Conservation (phyloP, 306 rosid genomes). For the Cicer chorassanicum region DNA sequence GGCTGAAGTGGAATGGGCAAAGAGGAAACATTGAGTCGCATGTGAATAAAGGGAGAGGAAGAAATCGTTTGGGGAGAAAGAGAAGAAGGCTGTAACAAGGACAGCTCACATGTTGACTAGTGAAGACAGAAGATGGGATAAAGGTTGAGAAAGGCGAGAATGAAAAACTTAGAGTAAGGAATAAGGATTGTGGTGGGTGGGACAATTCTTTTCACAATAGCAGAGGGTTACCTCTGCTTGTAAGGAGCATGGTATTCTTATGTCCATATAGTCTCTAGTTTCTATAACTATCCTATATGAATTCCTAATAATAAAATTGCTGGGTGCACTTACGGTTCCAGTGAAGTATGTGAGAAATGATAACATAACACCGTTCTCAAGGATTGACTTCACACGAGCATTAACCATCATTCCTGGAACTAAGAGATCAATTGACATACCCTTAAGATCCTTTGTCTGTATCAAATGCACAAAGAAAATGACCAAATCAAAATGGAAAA, state of each 20-base stretch:
- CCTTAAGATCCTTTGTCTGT: constrained; percentile 88
- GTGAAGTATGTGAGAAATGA: constrained; percentile 91
- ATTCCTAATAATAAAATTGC: constrained; percentile 13
- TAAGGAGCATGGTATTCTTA: constrained; percentile 13
- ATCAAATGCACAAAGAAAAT: constrained; percentile 37
- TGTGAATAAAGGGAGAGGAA: not conserved
- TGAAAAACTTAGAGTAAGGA: not conserved
- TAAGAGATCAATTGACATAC: constrained; percentile 90
- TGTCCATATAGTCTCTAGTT: constrained; percentile 1
- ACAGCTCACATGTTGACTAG: not conserved
- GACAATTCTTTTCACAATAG: not conserved
- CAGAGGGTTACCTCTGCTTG: not conserved
- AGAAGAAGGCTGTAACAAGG: not conserved
- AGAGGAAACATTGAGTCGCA: constrained; percentile 8
- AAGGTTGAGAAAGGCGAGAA: not conserved
- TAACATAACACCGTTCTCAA: constrained; percentile 91
- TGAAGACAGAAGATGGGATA: not conserved
- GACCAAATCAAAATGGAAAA: constrained; percentile 37
- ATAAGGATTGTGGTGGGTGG: constrained; percentile 16
- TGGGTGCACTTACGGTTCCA: constrained; percentile 79
- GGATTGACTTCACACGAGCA: constrained; percentile 80
- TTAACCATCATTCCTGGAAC: constrained; percentile 94
- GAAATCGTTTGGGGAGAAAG: constrained; percentile 16
- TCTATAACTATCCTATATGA: constrained; percentile 12
- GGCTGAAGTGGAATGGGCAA: not conserved